Conservation (phyloP, 2,329 filamentous ascomycete genomes). For the Colletotrichum musicola region DNA sequence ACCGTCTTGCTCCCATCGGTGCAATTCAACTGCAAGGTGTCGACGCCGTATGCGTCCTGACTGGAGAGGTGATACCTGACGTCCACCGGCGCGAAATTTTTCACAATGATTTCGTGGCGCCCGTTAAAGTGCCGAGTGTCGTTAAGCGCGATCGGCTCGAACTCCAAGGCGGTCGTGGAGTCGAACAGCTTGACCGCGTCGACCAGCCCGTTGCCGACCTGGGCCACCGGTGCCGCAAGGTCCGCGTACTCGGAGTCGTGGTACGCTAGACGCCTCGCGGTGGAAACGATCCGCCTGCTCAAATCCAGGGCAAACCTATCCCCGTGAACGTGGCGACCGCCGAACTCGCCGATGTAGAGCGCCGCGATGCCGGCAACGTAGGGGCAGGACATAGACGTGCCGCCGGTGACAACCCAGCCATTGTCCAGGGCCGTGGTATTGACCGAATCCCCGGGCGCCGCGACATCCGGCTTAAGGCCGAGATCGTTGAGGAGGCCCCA, state of each 20-base stretch:
- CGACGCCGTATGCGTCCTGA: slow-evolving; percentile 51
- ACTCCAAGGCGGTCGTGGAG: slow-evolving; percentile 52
- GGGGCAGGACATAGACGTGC: slow-evolving; percentile 63
- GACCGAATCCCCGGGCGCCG: slow-evolving; percentile 55
- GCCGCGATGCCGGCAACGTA: slow-evolving; percentile 59
- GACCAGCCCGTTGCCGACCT: slow-evolving; percentile 56
- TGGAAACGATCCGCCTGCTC: slow-evolving; percentile 49
- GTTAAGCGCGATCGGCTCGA: slow-evolving; percentile 57
- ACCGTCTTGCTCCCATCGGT: neutral
- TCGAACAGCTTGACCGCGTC: slow-evolving; percentile 56
- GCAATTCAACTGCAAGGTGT: slow-evolving; percentile 45
- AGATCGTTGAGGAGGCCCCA: slow-evolving; percentile 60
- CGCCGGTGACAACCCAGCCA: slow-evolving; percentile 54
- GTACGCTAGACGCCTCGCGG: slow-evolving; percentile 45
- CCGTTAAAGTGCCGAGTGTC: slow-evolving; percentile 56
- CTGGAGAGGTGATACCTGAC: slow-evolving; percentile 48
- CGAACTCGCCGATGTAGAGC: slow-evolving; percentile 49
- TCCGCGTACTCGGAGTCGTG: slow-evolving; percentile 42
- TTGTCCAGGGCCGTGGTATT: slow-evolving; percentile 58
- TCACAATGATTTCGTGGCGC: slow-evolving; percentile 46
- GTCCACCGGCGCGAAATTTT: slow-evolving; percentile 51
- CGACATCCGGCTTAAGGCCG: slow-evolving; percentile 57
- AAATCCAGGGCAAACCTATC: slow-evolving; percentile 47
- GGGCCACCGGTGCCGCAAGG: slow-evolving; percentile 50
- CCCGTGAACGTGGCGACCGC: slow-evolving; percentile 48